phyloP scores from a whole-genome alignment of 2,329 filamentous ascomycete species.

The Fusarium sp. region DNA sequence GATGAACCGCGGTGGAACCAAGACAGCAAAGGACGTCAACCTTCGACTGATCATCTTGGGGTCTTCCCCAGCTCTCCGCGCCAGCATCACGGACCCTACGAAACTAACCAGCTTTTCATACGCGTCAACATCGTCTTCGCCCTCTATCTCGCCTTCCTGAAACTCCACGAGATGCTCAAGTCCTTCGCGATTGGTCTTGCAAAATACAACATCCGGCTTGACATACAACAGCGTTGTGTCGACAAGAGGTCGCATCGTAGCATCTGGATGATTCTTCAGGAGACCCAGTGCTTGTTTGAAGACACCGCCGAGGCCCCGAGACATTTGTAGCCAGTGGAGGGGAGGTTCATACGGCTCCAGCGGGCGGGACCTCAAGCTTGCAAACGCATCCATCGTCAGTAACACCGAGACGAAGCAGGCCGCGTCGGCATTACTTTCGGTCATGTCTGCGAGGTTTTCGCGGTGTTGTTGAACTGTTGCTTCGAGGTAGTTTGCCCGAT shows the following conservation, averaged over 20 bases:
- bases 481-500: slow-evolving; percentile 42
- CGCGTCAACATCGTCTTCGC: slow-evolving; percentile 26
- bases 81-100: slow-evolving; percentile 36
- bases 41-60: slow-evolving; percentile 32
- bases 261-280: slow-evolving; percentile 21
- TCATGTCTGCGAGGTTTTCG: slow-evolving; percentile 25
- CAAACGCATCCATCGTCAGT: slow-evolving; percentile 43
- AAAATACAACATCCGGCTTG: not conserved
- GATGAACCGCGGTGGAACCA: slow-evolving; percentile 38
- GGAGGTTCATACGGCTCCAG: slow-evolving; percentile 44
- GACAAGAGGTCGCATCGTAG: slow-evolving; percentile 34
- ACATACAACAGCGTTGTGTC: slow-evolving; percentile 15
- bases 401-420: slow-evolving; percentile 44
- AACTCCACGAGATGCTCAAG: slow-evolving; percentile 32
- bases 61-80: slow-evolving; percentile 27
- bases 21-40: slow-evolving; percentile 37
- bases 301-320: slow-evolving; percentile 40
- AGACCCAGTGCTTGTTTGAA: slow-evolving; percentile 29
- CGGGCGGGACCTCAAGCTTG: slow-evolving; percentile 32
- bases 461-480: slow-evolving; percentile 39
- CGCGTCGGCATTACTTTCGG: slow-evolving; percentile 36
- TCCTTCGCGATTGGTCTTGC: slow-evolving; percentile 12
- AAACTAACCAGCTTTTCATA: slow-evolving; percentile 36
- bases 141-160: slow-evolving; percentile 9
- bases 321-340: slow-evolving; percentile 45